Evolutionary conservation across 2,329 filamentous ascomycete species (phyloP), one percentile per base, ranked within the genome.

Genomic region (Fusarium xylarioides): DNA sequence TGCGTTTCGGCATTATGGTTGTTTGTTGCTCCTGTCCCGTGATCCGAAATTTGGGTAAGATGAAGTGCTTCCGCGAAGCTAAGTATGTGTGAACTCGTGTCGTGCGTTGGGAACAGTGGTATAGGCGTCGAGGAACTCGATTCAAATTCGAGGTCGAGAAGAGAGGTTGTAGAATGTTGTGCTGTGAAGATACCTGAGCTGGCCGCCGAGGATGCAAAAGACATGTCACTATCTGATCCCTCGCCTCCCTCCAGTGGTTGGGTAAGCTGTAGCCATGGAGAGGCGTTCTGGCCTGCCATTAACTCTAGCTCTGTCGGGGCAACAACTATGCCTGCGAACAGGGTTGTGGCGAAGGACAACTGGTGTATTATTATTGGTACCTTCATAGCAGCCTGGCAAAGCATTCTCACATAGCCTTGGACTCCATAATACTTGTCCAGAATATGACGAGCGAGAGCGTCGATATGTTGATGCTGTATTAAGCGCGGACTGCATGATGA

Each of bases 61-160:
- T 28, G 19, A 0, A 38, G 7, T 3, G 23, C 50, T 38, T 53
- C 50, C 21, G 34, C 18, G 5, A 28, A 53, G 23, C 11, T 38
- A 2, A 28, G 50, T 28, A 18, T 28, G 2, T 18, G 14, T 12
- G 34, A 28, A 0, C 4, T 12, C 7, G 23, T 3, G 3, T 28
- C 14, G 2, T 38, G 0, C 14, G 10, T 16, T 21, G 12, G 2
- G 9, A 10, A 21, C 11, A 3, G 4, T 5, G 50, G 1, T 37
- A 18, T 12, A 2, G 34, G 14, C 2, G 23, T 28, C 16, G 7
- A 10, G 8, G 7, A 4, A 4, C 2, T 7, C n/a, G 34, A 0
- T 28, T n/a, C 7, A n/a, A 18, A 7, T 5, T 53, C 23, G 0
- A 4, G 0, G 11, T n/a, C 19, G 1, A 53, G 3, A 2, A 1